A percentile compares a stretch with the other conserved stretches of the same genome.
Conservation (phyloP, 495 filamentous ascomycete species). For the Neohortaea acidophila region DNA sequence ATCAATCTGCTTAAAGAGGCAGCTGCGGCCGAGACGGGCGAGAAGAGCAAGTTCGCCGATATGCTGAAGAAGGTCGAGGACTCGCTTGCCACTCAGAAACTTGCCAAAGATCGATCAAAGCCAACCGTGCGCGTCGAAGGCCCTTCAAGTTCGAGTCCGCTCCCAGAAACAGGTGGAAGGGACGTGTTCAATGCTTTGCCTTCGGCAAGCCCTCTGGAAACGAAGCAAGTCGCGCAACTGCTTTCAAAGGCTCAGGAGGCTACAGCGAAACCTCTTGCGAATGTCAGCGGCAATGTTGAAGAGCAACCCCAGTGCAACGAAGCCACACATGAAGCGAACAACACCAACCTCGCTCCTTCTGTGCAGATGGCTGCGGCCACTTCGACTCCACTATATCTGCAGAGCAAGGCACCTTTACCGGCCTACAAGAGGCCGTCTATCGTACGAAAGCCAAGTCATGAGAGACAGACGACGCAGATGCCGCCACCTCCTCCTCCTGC, state of each 20-base stretch:
- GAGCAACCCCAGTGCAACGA: too few relatives aligned
- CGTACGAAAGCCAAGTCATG: background rate
- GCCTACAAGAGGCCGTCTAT: constrained; percentile 14
- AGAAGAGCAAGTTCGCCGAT: constrained; percentile 43
- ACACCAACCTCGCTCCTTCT: too few relatives aligned
- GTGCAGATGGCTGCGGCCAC: background rate
- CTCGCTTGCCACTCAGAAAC: constrained; percentile 33
- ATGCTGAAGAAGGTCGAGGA: constrained; percentile 55
- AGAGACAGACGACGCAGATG: constrained; percentile 4
- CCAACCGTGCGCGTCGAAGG: constrained; percentile 9
- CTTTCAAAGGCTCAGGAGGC: constrained; percentile 26
- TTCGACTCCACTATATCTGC: constrained; percentile 10
- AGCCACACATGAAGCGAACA: too few relatives aligned
- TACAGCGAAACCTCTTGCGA: constrained; percentile 9
- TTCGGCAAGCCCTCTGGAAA: constrained; percentile 33
- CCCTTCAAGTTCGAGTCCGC: constrained; percentile 42
- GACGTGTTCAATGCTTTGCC: constrained; percentile 23
- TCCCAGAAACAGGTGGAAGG: constrained; percentile 30
- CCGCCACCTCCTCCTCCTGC: constrained; percentile 8
- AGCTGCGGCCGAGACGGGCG: background rate
- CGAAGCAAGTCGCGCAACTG: too few relatives aligned
- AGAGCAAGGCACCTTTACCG: constrained; percentile 11
- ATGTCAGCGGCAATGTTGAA: background rate
- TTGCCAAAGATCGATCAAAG: constrained; percentile 18
- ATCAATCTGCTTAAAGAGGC: constrained; percentile 15